These are phyloP conservation scores for Malus hybrid DNA, from an alignment of 331 rosid species.

Conservation along the genomic window DNA sequence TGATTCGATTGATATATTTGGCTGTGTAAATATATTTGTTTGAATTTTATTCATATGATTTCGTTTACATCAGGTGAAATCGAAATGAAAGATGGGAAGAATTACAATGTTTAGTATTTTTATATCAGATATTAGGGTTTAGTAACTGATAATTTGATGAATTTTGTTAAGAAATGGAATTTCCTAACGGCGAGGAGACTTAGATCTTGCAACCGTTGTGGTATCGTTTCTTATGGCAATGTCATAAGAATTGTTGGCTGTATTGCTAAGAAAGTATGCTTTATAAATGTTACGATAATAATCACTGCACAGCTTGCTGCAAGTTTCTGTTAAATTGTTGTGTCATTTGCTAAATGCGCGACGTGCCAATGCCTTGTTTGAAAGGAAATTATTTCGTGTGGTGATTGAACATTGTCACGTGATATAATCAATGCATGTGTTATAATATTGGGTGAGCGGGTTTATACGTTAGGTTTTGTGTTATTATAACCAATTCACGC, in stretches of 20 bases:
- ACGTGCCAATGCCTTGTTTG: neutral
- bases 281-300: neutral
- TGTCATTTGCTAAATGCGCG: neutral
- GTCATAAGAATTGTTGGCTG: neutral
- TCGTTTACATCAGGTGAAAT: neutral
- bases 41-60: neutral
- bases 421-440: too few relatives aligned
- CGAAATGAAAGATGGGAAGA: neutral
- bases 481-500: neutral
- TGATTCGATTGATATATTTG: neutral
- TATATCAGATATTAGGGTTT: neutral
- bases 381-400: neutral
- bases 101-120: neutral
- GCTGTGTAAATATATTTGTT: neutral
- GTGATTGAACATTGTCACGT: neutral
- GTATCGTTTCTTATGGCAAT: neutral
- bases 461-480: neutral
- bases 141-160: neutral
- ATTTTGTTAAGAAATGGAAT: neutral
- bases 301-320: neutral
- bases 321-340: neutral
- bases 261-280: neutral
- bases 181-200: neutral
- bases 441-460: neutral
- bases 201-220: neutral